Base-by-base conservation (phyloP, 2,329 filamentous ascomycete genomes). In the Tolypocladium ovalisporum region DNA sequence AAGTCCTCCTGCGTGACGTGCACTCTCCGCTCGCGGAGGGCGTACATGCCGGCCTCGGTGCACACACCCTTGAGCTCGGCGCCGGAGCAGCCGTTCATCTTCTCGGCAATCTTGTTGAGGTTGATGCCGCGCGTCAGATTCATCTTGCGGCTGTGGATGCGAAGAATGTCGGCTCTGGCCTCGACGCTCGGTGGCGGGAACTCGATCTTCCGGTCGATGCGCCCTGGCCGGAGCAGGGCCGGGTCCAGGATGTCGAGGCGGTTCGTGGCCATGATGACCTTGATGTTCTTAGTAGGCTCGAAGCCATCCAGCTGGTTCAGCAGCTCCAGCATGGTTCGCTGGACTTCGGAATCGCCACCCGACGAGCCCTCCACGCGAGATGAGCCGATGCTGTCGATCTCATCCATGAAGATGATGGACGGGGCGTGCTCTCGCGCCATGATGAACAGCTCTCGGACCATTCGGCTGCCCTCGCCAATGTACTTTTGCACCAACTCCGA, bases 331-430 rank as follows among this genome's bases (percentile, higher is more conserved):
- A 99, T 99, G 53, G 94, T 99, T 68, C 94, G 87, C 77, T 99
- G 94, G 56, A 99, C 94, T 75, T 99, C 94, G 1, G 92, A 97
- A 71, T 99, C 94, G 68, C 94, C 94, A 56, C 92, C 92, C 24
- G 90, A 95, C 58, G 89, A 95, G 32, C 93, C 93, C 71, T 99
- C 94, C 56, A 99, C 93, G 75, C 94, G 89, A 60, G 91, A 96
- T 37, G 92, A 97, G 62, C 94, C 94, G 74, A 99, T 99, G 65
- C 90, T 96, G 79, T 99, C 94, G 74, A 99, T 97, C 75, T 99
- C 94, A 73, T 99, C 94, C 94, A 99, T 99, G 80, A 99, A 99
- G 75, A 99, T 99, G 76, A 99, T 99, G 64, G 90, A 96, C 27
- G 94, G 94, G 1, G 94, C 94, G 67, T 99, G 94, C 72, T 99